Base-by-base conservation (phyloP, 169 alveolate genomes). In the Perkinsus chesapeaki region DNA sequence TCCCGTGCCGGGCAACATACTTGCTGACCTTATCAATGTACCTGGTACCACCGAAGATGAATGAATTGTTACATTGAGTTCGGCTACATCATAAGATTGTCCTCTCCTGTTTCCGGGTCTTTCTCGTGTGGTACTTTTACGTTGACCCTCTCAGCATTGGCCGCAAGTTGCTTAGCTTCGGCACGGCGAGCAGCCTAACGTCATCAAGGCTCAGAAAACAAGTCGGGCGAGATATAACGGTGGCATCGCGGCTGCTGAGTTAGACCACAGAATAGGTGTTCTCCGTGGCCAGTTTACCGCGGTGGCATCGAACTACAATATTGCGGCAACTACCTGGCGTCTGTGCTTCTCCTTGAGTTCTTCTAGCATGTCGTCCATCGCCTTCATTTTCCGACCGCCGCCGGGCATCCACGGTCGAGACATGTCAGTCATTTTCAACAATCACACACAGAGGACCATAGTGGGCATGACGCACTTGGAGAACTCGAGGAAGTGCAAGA, bases 121-220 rank as follows among this genome's bases (percentile, higher is more conserved):
- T 20, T 34, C 27, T 60, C 82, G 27, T 60, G 82, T 20, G 82
- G 82, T 23, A 60, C 82, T 60, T 60, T 60, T 20, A 60, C 82
- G 27, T 60, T 60, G 82, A 60, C 82, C 82, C 82, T 7, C 31
- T 60, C 82, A 60, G 82, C 82, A 60, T 60, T 60, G 3, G 82
- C 82, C 31, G 12, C 82, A 60, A 60, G 82, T 34, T 60, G 82
- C 82, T 60, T 60, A 5, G 82, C 82, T 7, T 60, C 82, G 27
- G 82, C 82, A 60, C 82, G 82, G 82, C 82, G 82, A 60, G 82
- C 82, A 60, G 82, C 82, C 82, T 60, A 34, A 60, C 82, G 82
- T 60, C 82, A 60, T 60, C 82, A 60, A 60, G 82, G 82, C 82
- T 60, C 82, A 60, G 31, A 60, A 60, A 60, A 7, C 12, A 60